Conservation (phyloP, 1,284 basidiomycete species). For the Leucoagaricus sp. region DNA sequence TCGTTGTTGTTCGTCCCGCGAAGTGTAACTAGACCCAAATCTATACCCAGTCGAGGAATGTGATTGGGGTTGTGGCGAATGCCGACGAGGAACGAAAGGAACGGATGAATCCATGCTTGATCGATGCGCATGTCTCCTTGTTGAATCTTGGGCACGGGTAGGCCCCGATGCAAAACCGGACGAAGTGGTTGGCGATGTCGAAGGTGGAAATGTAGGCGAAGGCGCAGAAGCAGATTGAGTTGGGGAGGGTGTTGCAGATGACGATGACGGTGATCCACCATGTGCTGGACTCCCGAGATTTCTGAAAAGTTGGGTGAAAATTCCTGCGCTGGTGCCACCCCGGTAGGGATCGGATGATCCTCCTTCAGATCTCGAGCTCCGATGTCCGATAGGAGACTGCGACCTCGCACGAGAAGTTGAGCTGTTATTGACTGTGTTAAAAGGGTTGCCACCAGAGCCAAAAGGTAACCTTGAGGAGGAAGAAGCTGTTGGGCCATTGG, state of each 20-base stretch:
- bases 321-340: background rate
- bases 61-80: constrained; percentile 6
- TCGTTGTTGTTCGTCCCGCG: too few species aligned
- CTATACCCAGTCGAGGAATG: constrained; percentile 5
- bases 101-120: constrained; percentile 6
- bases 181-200: background rate
- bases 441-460: background rate
- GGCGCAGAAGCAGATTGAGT: background rate
- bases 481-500: constrained; percentile 4
- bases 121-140: background rate
- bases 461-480: constrained; percentile 3
- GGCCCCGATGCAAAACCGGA: background rate
- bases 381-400: constrained; percentile 3
- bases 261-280: background rate
- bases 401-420: constrained; percentile 1
- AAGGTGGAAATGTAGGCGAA: background rate
- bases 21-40: constrained; percentile 19
- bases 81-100: background rate
- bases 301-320: constrained; percentile 13
- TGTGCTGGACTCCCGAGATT: constrained; percentile 3
- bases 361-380: background rate
- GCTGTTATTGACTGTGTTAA: background rate
- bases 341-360: background rate
- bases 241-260: background rate
- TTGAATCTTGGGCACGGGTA: background rate